Evolutionary conservation across 805 yeast species (phyloP), one percentile per base, ranked within the genome.

Genomic region (Kodamaea kaohsiungensis): DNA sequence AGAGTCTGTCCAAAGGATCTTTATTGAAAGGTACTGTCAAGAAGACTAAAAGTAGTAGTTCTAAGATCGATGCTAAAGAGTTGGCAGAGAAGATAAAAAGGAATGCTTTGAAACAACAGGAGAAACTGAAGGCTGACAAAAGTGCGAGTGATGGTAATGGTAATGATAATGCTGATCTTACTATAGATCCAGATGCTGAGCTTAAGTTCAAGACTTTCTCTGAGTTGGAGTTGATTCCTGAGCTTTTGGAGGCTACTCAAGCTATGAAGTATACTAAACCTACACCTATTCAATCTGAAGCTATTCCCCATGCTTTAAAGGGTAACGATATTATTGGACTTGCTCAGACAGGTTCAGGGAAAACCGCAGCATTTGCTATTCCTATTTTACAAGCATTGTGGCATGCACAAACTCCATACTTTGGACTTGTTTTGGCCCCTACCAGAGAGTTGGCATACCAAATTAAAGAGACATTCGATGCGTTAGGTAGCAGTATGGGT

Each of bases 331-430:
- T 93, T 47, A 91, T 93, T 65, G 99, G 99, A 12, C 80, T 93
- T 57, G 99, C 99, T 0, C 97, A 93, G 66, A 93, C 99, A 0
- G 99, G 99, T 46, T 90, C 97, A 3, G 99, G 99, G 59, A 93
- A 93, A 71, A 95, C 99, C 0, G 99, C 98, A 0, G 99, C 99
- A 0, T 95, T 95, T 78, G 98, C 98, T 7, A 84, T 95, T 50
- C 99, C 99, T 1, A 90, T 95, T 46, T 78, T 95, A 33, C 98
- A 95, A 69, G 86, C 90, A 1, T 77, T 95, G 48, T 92, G 97
- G 91, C 85, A 90, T 53, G 91, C 87, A 25, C 97, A 93, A 64
- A 79, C 87, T 1, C 92, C 97, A 2, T 88, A 89, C 63, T 95
- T 84, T 70, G 96, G 96, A 3, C 84, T 95, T 61, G 95, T 95